A percentile compares a stretch with the other conserved stretches of the same genome.
These are phyloP conservation scores for Ciborinia camelliae DNA, from an alignment of 2,329 filamentous ascomycete species.

Conservation along the genomic window DNA sequence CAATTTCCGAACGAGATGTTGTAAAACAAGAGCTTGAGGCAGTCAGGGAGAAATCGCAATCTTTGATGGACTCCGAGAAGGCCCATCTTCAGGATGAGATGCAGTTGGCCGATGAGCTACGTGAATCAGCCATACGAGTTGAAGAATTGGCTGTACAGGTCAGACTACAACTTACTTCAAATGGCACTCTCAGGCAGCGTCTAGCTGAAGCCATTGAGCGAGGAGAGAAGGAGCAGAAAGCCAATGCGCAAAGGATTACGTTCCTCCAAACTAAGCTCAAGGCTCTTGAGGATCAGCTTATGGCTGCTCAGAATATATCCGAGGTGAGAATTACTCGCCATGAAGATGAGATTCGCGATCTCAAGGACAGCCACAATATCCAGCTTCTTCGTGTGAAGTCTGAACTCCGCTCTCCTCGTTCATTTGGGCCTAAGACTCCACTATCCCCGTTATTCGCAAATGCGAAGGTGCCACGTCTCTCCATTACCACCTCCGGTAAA, in stretches of 20 bases:
- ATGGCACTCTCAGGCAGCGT: constrained; percentile 70
- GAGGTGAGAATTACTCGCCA: constrained; percentile 81
- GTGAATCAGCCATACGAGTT: constrained; percentile 70
- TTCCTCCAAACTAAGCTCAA: constrained; percentile 78
- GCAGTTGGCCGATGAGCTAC: constrained; percentile 65
- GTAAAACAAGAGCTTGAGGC: constrained; percentile 62
- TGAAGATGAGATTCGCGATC: constrained; percentile 74
- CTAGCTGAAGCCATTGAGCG: constrained; percentile 76
- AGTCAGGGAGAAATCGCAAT: constrained; percentile 59
- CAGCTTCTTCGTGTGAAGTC: constrained; percentile 73
- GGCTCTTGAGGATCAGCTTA: constrained; percentile 76
- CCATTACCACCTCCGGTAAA: constrained; percentile 46
- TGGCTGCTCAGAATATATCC: constrained; percentile 77
- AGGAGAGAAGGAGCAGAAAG: constrained; percentile 78
- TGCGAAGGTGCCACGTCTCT: constrained; percentile 53
- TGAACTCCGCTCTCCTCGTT: constrained; percentile 46
- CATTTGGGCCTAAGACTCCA: constrained; percentile 57
- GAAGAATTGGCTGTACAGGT: constrained; percentile 79
- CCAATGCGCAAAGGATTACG: constrained; percentile 78
- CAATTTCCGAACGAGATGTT: constrained; percentile 69
- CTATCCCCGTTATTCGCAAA: constrained; percentile 59
- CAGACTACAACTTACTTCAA: constrained; percentile 73
- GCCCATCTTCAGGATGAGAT: constrained; percentile 57
- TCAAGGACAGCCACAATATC: constrained; percentile 73
- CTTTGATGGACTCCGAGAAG: constrained; percentile 55